phyloP scores from a whole-genome alignment of 75 land plant species.

The Selaginella moellendorffii region DNA sequence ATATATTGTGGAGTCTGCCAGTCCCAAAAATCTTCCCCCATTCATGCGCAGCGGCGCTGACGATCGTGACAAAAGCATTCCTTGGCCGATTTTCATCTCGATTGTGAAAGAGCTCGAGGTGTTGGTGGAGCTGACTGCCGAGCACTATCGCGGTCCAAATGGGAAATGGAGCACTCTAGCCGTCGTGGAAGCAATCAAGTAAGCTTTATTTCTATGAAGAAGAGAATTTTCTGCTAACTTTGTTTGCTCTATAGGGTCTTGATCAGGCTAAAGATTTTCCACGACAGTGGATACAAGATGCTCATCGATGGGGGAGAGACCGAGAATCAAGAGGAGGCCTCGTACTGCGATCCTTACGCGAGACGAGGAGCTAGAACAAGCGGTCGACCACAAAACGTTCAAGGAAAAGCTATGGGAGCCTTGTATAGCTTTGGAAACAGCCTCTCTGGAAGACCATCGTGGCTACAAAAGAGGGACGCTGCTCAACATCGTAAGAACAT shows the following conservation, averaged over 20 bases:
- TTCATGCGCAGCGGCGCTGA: neutral
- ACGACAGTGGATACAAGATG: slow-evolving; percentile 75
- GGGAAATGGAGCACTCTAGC: slow-evolving; percentile 79
- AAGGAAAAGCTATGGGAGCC: slow-evolving; percentile 73
- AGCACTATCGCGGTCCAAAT: slow-evolving; percentile 54
- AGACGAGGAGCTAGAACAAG: too few relatives aligned
- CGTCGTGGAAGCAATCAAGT: slow-evolving; percentile 65
- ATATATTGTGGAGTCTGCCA: slow-evolving; percentile 62
- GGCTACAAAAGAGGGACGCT: slow-evolving; percentile 9
- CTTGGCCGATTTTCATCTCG: slow-evolving; percentile 61
- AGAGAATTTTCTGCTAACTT: neutral
- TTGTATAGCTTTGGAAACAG: slow-evolving; percentile 56
- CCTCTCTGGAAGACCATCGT: slow-evolving; percentile 31
- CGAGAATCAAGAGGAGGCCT: slow-evolving; percentile 25
- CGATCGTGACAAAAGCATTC: slow-evolving; percentile 23
- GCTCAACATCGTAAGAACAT: neutral
- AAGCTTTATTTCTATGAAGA: slow-evolving; percentile 13
- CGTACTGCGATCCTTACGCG: too few relatives aligned
- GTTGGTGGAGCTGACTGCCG: slow-evolving; percentile 62
- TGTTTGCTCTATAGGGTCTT: slow-evolving; percentile 35
- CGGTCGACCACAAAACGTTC: too few relatives aligned
- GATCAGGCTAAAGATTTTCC: slow-evolving; percentile 57
- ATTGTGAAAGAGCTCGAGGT: slow-evolving; percentile 69
- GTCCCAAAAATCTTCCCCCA: neutral
- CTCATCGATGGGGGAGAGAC: slow-evolving; percentile 81